Conservation (phyloP, 2,329 filamentous ascomycete species). For the Colletotrichum magnum region DNA sequence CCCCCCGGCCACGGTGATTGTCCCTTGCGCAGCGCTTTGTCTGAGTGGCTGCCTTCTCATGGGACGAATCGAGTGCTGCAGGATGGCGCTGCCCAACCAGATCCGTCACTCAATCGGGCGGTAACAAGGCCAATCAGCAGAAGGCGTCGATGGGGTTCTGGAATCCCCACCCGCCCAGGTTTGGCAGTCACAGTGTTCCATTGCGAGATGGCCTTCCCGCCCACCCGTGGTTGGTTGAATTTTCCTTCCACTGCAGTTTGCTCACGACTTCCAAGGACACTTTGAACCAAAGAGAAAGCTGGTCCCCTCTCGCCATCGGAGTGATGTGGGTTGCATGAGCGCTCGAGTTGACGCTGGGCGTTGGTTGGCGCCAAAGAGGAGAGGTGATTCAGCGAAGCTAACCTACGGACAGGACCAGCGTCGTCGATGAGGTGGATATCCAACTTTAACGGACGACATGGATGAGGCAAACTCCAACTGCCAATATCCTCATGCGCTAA, state of each 20-base stretch:
- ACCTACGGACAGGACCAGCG: background rate
- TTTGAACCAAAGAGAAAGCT: no score
- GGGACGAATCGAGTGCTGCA: slow-evolving; percentile 26
- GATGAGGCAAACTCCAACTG: slow-evolving; percentile 29
- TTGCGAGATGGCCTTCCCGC: slow-evolving; percentile 22
- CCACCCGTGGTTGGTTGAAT: slow-evolving; percentile 19
- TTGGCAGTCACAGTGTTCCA: no score
- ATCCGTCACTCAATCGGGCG: slow-evolving; percentile 51
- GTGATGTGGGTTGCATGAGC: slow-evolving; percentile 11
- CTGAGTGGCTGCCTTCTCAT: background rate
- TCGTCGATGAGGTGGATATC: background rate
- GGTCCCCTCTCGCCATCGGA: background rate
- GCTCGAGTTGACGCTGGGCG: slow-evolving; percentile 10
- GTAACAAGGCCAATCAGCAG: slow-evolving; percentile 49
- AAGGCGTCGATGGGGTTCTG: slow-evolving; percentile 17
- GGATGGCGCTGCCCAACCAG: slow-evolving; percentile 41
- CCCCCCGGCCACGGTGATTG: background rate
- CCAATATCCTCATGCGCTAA: slow-evolving; percentile 31
- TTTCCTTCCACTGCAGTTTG: background rate
- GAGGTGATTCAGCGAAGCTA: background rate
- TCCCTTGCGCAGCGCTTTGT: background rate
- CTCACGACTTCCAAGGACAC: background rate
- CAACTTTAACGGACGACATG: slow-evolving; percentile 7
- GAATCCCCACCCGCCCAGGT: slow-evolving; percentile 16
- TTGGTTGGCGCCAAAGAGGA: slow-evolving; percentile 1